Conservation (phyloP, 164 flowering plant species). For the Kalanchoe fedtschenkoi region DNA sequence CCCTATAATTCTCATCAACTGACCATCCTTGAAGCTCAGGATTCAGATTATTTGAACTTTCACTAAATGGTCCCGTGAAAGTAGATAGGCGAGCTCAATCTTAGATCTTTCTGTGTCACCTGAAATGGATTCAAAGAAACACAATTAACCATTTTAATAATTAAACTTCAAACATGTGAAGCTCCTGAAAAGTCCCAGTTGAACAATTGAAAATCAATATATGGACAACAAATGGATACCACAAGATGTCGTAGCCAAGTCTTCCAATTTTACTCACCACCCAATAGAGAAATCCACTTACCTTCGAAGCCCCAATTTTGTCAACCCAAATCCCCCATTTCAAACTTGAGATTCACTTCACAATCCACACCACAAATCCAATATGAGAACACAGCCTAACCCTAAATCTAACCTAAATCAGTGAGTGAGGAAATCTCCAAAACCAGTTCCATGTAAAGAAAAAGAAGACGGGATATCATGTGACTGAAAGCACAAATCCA, state of each 20-base stretch:
- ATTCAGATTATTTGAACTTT: no score
- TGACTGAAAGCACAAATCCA: background rate
- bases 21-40: background rate
- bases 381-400: background rate
- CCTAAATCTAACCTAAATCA: background rate
- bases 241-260: background rate
- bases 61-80: no score
- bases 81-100: no score
- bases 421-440: background rate
- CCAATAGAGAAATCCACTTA: background rate
- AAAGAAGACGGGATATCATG: background rate
- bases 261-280: background rate
- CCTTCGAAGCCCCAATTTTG: background rate
- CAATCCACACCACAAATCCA: background rate
- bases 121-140: background rate
- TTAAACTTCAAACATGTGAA: no score
- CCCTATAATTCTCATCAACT: background rate
- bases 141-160: background rate
- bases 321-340: background rate
- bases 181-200: background rate
- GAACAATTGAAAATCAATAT: background rate
- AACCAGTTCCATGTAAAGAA: background rate
- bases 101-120: no score
- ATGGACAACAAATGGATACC: background rate
- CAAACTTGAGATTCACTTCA: background rate